phyloP scores from a whole-genome alignment of 306 rosid species.

The Begonia loranthoides region DNA sequence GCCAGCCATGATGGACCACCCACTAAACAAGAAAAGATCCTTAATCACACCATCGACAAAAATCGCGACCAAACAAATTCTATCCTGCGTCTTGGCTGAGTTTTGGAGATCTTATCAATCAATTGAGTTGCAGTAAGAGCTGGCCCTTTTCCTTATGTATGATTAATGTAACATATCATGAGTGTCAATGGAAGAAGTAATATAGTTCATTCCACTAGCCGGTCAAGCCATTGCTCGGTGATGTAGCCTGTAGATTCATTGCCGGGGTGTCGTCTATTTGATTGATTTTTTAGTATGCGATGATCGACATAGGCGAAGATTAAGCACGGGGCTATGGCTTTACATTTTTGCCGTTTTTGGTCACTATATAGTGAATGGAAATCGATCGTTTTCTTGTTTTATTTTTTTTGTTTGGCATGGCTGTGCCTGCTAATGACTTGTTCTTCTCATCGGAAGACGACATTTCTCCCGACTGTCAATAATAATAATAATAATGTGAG shows the following conservation, averaged over 20 bases:
- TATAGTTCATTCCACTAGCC: too few relatives aligned
- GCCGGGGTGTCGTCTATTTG: constrained; percentile 15
- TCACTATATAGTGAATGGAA: neutral
- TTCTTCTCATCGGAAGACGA: too few relatives aligned
- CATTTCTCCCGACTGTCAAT: too few relatives aligned
- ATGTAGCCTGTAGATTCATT: constrained; percentile 27
- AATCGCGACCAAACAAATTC: too few relatives aligned
- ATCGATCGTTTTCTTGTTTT: neutral
- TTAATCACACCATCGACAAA: too few relatives aligned
- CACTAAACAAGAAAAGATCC: neutral
- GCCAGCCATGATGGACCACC: constrained; percentile 5
- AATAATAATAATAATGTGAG: too few relatives aligned
- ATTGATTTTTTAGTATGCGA: constrained; percentile 20
- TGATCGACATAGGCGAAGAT: constrained; percentile 19
- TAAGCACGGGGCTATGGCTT: constrained; percentile 21
- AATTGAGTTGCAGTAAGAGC: constrained; percentile 12
- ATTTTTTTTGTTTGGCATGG: too few relatives aligned
- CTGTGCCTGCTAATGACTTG: too few relatives aligned
- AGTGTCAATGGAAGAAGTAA: neutral
- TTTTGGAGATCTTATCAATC: neutral
- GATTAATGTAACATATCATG: constrained; percentile 1
- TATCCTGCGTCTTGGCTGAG: too few relatives aligned
- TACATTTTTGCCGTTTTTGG: constrained; percentile 20
- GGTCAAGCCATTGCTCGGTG: neutral
- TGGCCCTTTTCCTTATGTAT: constrained; percentile 4